Base-by-base conservation (phyloP, 305 asterid species). In the Fraxinus dipetala region DNA sequence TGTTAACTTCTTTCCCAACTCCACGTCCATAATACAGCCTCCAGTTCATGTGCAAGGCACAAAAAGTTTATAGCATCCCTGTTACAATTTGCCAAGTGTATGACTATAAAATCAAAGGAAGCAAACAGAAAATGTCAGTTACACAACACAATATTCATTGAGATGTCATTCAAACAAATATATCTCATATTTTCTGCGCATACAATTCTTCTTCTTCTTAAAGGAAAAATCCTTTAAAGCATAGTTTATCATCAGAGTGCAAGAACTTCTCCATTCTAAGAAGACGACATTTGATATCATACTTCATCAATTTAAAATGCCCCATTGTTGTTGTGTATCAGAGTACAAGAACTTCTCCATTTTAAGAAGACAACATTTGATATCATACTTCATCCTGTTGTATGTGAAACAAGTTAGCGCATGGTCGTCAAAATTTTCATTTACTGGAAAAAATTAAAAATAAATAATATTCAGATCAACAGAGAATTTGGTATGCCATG, bases 61-160 rank as follows among this genome's bases (percentile, higher is more conserved):
- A 59, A 59, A 59, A 59, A 20, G 69, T 20, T 59, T 20, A 59
- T 20, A 59, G 69, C 76, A 72, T 48, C 72, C 43, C 63, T 78
- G 48, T 8, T 11, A 34, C 61, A 8, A 61, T 63, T 69, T 24
- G 69, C 45, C 20, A 2, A 56, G 31, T 48, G 61, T 69, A 81
- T 43, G 78, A 11, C 51, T 35, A 6, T 59, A 72, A 51, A 54
- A 76, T 18, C 13, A 65, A 14, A 38, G 18, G 63, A 54, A 38
- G 79, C 48, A 82, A n/a, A 72, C 43, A 76, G 77, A 84, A 75
- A 48, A 24, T 67, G 78, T 84, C 28, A 65, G 72, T 79, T 69
- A 70, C 78, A 81, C 73, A 61, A 36, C 70, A 40, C 18, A 43
- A 51, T 69, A 78, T 16, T 18, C 28, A 78, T 2, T 43, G 51